Conservation (phyloP, 2,329 filamentous ascomycete species). For the Periconia digitata region DNA sequence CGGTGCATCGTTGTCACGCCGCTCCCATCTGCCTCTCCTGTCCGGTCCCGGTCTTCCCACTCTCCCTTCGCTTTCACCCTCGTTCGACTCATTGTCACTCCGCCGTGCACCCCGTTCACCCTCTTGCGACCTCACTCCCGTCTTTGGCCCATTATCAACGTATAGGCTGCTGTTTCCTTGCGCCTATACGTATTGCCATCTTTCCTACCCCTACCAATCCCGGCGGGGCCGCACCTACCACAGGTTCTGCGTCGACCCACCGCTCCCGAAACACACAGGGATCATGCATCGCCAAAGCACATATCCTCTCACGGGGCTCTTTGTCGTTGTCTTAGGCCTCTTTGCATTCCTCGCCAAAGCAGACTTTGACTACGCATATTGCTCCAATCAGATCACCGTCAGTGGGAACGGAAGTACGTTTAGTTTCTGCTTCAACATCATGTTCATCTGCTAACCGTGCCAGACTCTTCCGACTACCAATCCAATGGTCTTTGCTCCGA, state of each 20-base stretch:
- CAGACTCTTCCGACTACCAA: conserved; percentile 49
- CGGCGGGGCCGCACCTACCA: conserved; percentile 7
- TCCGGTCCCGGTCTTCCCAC: neutral
- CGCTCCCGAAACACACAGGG: conserved; percentile 2
- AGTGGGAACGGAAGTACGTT: conserved; percentile 40
- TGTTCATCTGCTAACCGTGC: conserved; percentile 7
- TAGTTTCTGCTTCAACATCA: neutral
- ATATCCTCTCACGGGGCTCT: conserved; percentile 15
- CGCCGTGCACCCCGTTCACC: neutral
- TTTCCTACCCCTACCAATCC: neutral
- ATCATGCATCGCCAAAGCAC: conserved; percentile 18
- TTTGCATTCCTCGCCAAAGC: conserved; percentile 15
- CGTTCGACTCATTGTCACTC: neutral
- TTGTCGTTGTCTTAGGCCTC: conserved; percentile 18
- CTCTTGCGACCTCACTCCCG: neutral
- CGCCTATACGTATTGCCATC: neutral
- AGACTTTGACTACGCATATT: conserved; percentile 41
- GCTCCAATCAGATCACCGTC: conserved; percentile 48
- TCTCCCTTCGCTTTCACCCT: neutral
- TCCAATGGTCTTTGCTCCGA: conserved; percentile 69
- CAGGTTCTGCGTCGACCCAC: conserved; percentile 1
- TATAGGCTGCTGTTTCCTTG: neutral
- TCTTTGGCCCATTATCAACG: neutral
- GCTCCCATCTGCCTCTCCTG: neutral
- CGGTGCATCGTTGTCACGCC: no score